Evolutionary conservation across 1,284 basidiomycete species (phyloP).

Genomic region (Apiotrichum akiyoshidainum): DNA sequence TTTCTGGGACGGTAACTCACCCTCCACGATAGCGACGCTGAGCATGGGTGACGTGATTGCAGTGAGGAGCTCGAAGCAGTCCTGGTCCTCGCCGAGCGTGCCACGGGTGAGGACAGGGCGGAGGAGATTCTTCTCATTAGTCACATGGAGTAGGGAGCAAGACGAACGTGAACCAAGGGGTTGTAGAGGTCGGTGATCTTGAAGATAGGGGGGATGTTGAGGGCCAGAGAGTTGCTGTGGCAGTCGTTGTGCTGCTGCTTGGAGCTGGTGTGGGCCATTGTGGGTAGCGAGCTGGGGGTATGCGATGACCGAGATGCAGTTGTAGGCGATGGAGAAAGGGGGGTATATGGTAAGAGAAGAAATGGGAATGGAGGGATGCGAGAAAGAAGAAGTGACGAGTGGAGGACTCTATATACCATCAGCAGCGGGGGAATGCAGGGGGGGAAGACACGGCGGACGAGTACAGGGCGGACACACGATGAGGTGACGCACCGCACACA

Average conservation of each 20-base stretch:
- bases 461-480: too few relatives aligned
- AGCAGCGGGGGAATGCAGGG: neutral
- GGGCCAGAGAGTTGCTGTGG: neutral
- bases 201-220: neutral
- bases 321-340: neutral
- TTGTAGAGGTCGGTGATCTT: neutral
- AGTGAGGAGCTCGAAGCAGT: conserved; percentile 8
- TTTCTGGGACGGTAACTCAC: neutral
- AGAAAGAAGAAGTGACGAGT: neutral
- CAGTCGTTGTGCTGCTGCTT: too few relatives aligned
- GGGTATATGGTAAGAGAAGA: too few relatives aligned
- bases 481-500: too few relatives aligned
- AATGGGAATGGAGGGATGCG: neutral
- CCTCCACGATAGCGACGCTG: neutral
- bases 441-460: neutral
- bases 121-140: neutral
- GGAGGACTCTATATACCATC: neutral
- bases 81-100: conserved; percentile 2
- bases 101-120: conserved; percentile 10
- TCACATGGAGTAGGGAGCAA: neutral
- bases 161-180: neutral
- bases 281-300: neutral
- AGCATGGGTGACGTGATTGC: neutral
- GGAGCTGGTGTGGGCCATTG: neutral
- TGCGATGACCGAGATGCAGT: neutral